Base-by-base conservation (phyloP, 768 basidiomycete species). In the Calocera cornea region DNA sequence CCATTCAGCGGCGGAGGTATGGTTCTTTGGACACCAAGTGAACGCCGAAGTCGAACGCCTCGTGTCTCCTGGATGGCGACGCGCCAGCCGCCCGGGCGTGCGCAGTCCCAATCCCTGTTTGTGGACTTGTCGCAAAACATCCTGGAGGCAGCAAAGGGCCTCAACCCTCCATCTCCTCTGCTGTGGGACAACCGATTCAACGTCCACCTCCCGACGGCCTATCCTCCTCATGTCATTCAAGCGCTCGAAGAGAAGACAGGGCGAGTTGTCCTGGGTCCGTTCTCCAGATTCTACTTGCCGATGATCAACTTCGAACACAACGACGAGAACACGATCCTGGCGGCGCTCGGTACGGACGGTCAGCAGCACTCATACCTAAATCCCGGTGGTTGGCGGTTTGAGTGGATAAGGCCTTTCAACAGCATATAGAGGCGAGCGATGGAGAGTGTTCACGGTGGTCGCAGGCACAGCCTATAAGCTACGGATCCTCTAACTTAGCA, bases 21-120 rank as follows among this genome's bases (percentile, higher is more conserved):
- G 17, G 88, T 90, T 1, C 72, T 84, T 40, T 90, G 86, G 87
- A 77, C 78, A 2, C 87, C 87, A 16, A 27, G 31, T 19, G 54
- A 60, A 19, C 54, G 31, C 11, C 24, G 14, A 60, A 33, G 27
- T 22, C 8, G 16, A 16, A 19, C 27, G 2, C 24, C 24, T 60
- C 31, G 22, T 16, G 31, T 33, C 5, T 8, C 54, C 7, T 60
- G 54, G 54, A 60, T 60, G 54, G 54, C 54, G 11, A 60, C 31
- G 11, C 54, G 54, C 24, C 14, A 27, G 31, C 11, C 54, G 2
- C 54, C 54, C 5, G 7, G 19, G 16, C 54, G 54, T 3, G 27
- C 7, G 2, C 10, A 14, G 14, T 11, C 54, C 11, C 27, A 2
- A 7, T 10, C 19, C 27, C 11, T 60, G 54, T 60, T 60, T 31